phyloP scores from a whole-genome alignment of 371 early-diverging fungal species.

The Rhizomucor miehei region DNA sequence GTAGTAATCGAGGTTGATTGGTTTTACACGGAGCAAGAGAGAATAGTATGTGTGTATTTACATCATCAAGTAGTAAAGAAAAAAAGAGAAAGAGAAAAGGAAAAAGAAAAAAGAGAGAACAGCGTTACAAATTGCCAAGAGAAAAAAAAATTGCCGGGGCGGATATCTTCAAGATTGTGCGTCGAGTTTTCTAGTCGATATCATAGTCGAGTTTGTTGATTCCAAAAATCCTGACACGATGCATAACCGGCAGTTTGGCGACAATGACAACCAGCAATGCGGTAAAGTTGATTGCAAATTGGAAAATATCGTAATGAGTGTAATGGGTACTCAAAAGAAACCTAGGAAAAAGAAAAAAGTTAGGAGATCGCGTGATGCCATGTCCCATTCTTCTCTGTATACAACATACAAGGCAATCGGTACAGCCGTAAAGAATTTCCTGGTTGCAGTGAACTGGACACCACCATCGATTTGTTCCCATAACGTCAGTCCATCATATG shows the following conservation, averaged over 20 bases:
- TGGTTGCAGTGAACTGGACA: constrained; percentile 94
- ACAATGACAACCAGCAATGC: constrained; percentile 80
- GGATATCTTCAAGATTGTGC: too few relatives aligned
- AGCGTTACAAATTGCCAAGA: too few relatives aligned
- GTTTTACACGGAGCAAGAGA: neutral
- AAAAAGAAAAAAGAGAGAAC: too few relatives aligned
- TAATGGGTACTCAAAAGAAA: constrained; percentile 95
- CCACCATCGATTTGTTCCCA: constrained; percentile 99
- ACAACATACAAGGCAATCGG: constrained; percentile 87
- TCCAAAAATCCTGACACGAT: constrained; percentile 94
- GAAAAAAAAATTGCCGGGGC: too few relatives aligned
- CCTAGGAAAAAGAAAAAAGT: constrained; percentile 43
- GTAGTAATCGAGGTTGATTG: too few relatives aligned
- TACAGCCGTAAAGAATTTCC: constrained; percentile 91
- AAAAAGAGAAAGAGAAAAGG: too few relatives aligned
- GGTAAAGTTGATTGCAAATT: constrained; percentile 85
- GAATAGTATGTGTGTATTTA: neutral
- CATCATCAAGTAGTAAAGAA: neutral
- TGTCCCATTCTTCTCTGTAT: neutral
- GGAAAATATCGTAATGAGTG: constrained; percentile 86
- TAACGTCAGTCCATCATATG: constrained; percentile 90
- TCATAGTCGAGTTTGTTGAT: constrained; percentile 47
- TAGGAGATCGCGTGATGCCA: neutral
- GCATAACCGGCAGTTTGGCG: constrained; percentile 94
- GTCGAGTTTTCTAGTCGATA: constrained; percentile 22